Evolutionary conservation across 2,329 filamentous ascomycete genomes (phyloP), one percentile per base, ranked within the genome.

Genomic region (Lasiodiplodia citricola): DNA sequence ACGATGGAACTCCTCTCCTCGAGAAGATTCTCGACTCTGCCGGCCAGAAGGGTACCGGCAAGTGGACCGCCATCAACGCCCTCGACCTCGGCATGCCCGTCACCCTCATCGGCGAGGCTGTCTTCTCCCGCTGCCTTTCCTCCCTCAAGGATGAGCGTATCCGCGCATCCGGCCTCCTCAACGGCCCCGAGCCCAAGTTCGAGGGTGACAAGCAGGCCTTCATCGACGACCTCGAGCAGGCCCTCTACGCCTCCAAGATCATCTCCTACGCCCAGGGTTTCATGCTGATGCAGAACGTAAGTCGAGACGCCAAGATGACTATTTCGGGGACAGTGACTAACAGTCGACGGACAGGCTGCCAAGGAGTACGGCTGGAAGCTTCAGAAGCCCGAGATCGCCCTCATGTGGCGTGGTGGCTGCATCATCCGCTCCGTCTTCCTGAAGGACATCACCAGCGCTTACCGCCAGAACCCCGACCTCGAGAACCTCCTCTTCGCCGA

Each of bases 401-500:
- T 99, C 80, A 99, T 99, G 96, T 99, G 96, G 96, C 93, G 96
- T 82, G 96, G 96, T 86, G 96, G 96, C 76, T 99, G 96, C 89
- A 99, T 99, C 78, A 99, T 99, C 86, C 95, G 96, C 83, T 98
- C 96, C 74, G 96, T 99, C 80, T 99, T 99, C 93, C 87, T 99
- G 74, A 98, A 98, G 91, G 95, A 99, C 83, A 99, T 99, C 85
- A 99, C 96, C 76, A 91, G 91, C 74, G 96, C 96, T 66, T 99
- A 97, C 90, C 95, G 95, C 85, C 90, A 88, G 75, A 90, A 97
- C 87, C 92, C 93, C 74, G 92, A 97, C 74, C 92, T 99, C 73
- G 92, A 97, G 90, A 99, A 99, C 89, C 86, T 99, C 76, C 89
- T 99, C 76, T 99, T 98, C 84, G 93, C 97, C 83, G 92, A 97